Base-by-base conservation (phyloP, 805 yeast species). In the Nematodospora valgi region DNA sequence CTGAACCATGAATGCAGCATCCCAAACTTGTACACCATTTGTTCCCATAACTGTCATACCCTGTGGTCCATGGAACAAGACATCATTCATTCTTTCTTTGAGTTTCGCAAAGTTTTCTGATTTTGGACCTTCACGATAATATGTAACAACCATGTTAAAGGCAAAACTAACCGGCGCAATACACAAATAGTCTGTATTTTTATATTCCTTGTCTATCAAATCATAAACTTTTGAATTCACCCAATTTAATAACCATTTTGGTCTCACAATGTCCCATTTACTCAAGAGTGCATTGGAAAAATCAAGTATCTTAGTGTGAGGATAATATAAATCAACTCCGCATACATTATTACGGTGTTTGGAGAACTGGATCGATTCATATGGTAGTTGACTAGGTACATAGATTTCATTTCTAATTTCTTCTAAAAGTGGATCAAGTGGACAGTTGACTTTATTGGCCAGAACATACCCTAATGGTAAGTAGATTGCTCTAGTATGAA, bases 1-100 rank as follows among this genome's bases (percentile, higher is more conserved):
- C 54, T 93, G 98, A 17, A 93, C 68, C 37, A 86, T 83, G 63
- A 93, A 91, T 0, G 97, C 89, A 18, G 82, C 80, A 58, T 93
- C 99, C 98, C 99, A 93, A 1, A 83, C 89, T 60, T 93, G 99
- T 0, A 86, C 86, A 16, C 99, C 99, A 58, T 93, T 93, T 0
- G 99, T 93, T 2, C 99, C 99, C 86, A 84, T 86, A 38, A 86
- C 83, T 2, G 91, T 76, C 79, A 93, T 72, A 4, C 99, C 99
- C 53, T 83, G 84, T 0, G 88, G 84, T 0, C 96, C 94, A 62
- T 83, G 82, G 59, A 85, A 88, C 34, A 87, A 49, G 23, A 78
- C 80, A 48, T 93, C 97, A 24, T 78, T 72, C 65, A 86, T 77
- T 39, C 93, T 67, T 12, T 63, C 69, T 29, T 73, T 55, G 20